phyloP scores from a whole-genome alignment of 2,329 filamentous ascomycete species.

The Herpotrichia juniperi region DNA sequence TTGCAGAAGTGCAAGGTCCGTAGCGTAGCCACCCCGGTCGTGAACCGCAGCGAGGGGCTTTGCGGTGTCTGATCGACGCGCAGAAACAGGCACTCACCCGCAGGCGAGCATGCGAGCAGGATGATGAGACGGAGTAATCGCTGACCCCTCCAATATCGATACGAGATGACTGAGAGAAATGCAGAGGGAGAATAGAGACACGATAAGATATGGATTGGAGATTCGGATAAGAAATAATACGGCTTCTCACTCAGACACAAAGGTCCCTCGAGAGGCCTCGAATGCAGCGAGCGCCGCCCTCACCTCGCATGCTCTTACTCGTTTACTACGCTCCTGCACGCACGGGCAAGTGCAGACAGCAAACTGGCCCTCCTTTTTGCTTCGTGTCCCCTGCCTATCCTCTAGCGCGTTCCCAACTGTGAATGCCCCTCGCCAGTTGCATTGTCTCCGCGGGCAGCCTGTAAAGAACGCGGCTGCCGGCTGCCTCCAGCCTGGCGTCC shows the following conservation, averaged over 20 bases:
- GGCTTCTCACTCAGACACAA: slow-evolving; percentile 5
- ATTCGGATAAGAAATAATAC: not conserved
- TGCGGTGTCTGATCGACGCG: slow-evolving; percentile 35
- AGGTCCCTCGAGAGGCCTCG: no score
- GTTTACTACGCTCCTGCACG: no score
- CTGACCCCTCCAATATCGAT: slow-evolving; percentile 6
- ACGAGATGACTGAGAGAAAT: not conserved
- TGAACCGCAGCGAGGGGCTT: slow-evolving; percentile 11
- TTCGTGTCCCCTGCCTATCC: no score
- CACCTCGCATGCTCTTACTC: no score
- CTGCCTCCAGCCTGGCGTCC: slow-evolving; percentile 17
- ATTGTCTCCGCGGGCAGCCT: no score
- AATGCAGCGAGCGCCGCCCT: no score
- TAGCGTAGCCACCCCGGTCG: slow-evolving; percentile 6
- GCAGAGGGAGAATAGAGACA: not conserved
- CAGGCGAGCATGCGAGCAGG: not conserved
- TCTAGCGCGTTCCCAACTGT: no score
- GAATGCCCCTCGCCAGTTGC: no score
- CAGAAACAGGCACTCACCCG: slow-evolving; percentile 30
- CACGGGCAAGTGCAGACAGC: not conserved
- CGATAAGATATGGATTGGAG: not conserved
- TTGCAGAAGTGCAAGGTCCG: not conserved
- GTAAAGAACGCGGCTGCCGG: slow-evolving; percentile 11
- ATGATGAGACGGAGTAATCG: slow-evolving; percentile 2
- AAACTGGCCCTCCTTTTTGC: no score